Conservation (phyloP, 352 stramenopile species). For the Globisporangium spinosum region DNA sequence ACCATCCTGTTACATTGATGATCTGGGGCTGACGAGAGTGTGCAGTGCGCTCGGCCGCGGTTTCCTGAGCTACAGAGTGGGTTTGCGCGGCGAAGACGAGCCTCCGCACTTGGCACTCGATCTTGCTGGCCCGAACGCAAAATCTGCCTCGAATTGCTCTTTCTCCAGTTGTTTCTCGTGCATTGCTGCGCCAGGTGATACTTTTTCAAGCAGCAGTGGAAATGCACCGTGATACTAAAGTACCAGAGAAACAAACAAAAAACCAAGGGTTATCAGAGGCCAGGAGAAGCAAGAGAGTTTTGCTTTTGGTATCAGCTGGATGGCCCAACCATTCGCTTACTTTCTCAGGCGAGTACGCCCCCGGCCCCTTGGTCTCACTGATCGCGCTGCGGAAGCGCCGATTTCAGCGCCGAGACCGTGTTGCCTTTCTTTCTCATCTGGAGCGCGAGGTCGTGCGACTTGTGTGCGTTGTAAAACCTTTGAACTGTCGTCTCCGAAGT, state of each 20-base stretch:
- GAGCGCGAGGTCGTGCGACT: constrained; percentile 29
- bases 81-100: neutral
- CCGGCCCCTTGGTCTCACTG: constrained; percentile 25
- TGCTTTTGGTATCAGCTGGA: neutral
- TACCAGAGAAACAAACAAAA: neutral
- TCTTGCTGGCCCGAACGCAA: constrained; percentile 24
- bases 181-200: constrained; percentile 22
- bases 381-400: constrained; percentile 32
- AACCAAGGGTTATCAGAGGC: neutral
- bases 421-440: constrained; percentile 38
- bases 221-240: constrained; percentile 50
- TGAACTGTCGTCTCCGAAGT: constrained; percentile 37
- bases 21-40: neutral
- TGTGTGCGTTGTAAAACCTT: constrained; percentile 40
- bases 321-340: constrained; percentile 23
- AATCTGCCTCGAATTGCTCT: constrained; percentile 21
- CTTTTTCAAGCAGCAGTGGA: constrained; percentile 35
- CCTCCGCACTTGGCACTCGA: neutral
- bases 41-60: neutral
- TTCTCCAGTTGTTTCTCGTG: constrained; percentile 29
- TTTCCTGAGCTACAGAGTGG: constrained; percentile 1
- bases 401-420: constrained; percentile 34
- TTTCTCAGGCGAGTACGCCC: constrained; percentile 41
- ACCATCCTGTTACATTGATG: neutral
- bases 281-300: neutral